A percentile compares a stretch with the other conserved stretches of the same genome.
Conservation (phyloP, 2,329 filamentous ascomycete species). For the Phaeosphaeriaceae sp. region DNA sequence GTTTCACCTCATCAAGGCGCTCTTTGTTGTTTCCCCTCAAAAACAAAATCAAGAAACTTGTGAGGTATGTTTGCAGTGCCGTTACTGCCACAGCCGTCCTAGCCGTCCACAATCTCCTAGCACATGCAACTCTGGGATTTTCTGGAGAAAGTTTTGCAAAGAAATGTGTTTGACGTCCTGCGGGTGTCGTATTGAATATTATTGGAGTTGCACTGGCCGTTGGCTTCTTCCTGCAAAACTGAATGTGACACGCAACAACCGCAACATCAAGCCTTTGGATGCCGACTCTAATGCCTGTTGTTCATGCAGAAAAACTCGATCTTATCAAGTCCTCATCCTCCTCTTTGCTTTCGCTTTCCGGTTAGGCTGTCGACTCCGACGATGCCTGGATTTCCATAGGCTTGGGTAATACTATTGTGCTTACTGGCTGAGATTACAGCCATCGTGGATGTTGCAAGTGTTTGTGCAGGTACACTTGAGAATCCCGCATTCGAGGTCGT, state of each 20-base stretch:
- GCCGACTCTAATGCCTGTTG: constrained; percentile 8
- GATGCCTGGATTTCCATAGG: background rate
- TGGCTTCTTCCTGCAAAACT: constrained; percentile 3
- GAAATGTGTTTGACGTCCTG: background rate
- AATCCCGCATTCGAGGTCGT: constrained; percentile 7
- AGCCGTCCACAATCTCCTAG: background rate
- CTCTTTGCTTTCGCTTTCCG: background rate
- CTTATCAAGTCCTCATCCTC: constrained; percentile 12
- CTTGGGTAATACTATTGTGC: background rate
- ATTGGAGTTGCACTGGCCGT: background rate
- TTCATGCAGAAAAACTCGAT: constrained; percentile 9
- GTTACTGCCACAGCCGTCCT: background rate
- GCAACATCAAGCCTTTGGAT: constrained; percentile 9
- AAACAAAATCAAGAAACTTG: background rate
- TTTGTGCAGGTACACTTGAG: background rate
- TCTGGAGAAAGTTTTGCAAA: background rate
- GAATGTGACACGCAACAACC: background rate
- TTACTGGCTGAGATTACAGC: background rate
- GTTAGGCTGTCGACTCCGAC: background rate
- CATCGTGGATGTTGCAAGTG: background rate
- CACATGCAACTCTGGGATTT: background rate
- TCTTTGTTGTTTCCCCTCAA: background rate
- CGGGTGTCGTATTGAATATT: background rate
- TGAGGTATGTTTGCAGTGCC: background rate
- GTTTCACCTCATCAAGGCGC: background rate